Conservation (phyloP, 441 rosid genomes). For the Croton laevigatus region DNA sequence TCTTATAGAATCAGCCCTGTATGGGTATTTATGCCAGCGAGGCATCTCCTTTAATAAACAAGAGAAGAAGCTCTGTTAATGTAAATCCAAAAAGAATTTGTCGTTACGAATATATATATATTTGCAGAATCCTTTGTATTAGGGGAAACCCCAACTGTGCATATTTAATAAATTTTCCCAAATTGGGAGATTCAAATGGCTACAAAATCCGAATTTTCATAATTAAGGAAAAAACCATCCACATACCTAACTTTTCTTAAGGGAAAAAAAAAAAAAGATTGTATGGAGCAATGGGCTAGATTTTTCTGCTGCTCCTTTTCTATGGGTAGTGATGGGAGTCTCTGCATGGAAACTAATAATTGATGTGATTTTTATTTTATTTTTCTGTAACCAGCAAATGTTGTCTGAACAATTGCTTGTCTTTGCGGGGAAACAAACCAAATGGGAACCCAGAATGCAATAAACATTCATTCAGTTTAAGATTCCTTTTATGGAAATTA, state of each 20-base stretch:
- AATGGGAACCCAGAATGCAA: no score
- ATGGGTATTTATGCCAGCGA: background rate
- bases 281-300: background rate
- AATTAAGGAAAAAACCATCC: no score
- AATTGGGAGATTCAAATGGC: background rate
- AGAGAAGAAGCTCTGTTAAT: background rate
- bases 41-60: background rate
- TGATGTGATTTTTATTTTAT: background rate
- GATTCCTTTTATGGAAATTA: background rate
- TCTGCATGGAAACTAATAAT: slow-evolving; percentile 6
- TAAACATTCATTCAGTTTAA: background rate
- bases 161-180: background rate
- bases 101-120: background rate
- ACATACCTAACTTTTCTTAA: background rate
- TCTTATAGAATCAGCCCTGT: no score
- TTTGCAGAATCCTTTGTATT: background rate
- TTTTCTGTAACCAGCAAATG: slow-evolving; percentile 1
- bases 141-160: background rate
- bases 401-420: slow-evolving; percentile 1
- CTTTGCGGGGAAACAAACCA: background rate
- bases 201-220: background rate
- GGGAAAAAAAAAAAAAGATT: background rate
- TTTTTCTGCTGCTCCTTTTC: slow-evolving; percentile 3
- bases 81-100: background rate
- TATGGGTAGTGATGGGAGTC: slow-evolving; percentile 2